These are phyloP conservation scores for Syncephalis fuscata DNA, from an alignment of 371 early-diverging fungal genomes.

Conservation along the genomic window DNA sequence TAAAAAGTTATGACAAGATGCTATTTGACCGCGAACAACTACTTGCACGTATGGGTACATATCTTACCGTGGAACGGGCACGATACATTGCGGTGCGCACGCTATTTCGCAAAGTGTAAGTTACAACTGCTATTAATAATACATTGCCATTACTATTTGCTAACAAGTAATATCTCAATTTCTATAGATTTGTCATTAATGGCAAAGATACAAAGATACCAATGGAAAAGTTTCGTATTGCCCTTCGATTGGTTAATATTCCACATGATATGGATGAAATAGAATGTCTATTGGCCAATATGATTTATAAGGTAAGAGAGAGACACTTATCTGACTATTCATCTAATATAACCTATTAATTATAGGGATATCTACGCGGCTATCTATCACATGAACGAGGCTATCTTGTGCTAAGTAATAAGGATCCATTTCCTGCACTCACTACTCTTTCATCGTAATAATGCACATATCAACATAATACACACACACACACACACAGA, in stretches of 20 bases:
- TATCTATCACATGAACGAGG: not conserved
- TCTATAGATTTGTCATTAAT: conserved; percentile 4
- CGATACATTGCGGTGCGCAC: conserved; percentile 50
- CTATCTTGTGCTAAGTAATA: not conserved
- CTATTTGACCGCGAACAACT: conserved; percentile 26
- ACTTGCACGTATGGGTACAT: conserved; percentile 50
- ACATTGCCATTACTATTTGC: not conserved
- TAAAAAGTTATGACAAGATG: conserved; percentile 44
- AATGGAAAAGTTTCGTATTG: conserved; percentile 3
- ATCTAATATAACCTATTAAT: no score
- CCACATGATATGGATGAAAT: conserved; percentile 7
- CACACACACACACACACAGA: no score
- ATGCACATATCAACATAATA: no score
- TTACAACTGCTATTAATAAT: not conserved
- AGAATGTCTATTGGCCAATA: conserved; percentile 4
- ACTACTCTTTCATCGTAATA: not conserved
- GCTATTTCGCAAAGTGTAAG: conserved; percentile 63
- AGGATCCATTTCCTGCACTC: not conserved
- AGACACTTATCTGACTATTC: no score
- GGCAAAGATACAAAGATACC: conserved; percentile 3
- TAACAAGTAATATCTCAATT: not conserved
- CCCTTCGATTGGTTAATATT: conserved; percentile 5
- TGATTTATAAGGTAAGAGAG: conserved; percentile 6
- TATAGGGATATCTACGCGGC: not conserved
- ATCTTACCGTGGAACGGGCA: conserved; percentile 57